Evolutionary conservation across 345 rosid genomes (phyloP).

Genomic region (Streptanthus diversifolius): DNA sequence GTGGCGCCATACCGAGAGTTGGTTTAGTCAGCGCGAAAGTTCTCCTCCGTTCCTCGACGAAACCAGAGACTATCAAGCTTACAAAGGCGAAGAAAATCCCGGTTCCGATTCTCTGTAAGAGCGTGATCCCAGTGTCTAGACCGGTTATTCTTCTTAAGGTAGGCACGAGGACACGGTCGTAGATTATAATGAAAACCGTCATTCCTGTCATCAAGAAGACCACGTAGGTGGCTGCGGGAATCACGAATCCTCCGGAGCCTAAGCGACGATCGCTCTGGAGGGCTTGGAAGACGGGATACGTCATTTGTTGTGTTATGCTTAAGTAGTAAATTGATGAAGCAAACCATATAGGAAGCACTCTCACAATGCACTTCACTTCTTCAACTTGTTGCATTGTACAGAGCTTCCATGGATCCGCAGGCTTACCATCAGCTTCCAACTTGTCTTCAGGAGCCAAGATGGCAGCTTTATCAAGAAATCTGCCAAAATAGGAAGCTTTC

Average conservation of each 20-base stretch:
- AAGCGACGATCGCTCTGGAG: conserved; percentile 49
- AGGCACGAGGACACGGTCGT: conserved; percentile 50
- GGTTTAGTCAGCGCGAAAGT: conserved; percentile 43
- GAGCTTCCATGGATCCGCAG: conserved; percentile 54
- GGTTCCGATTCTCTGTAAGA: conserved; percentile 44
- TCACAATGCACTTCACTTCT: conserved; percentile 59
- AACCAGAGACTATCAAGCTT: conserved; percentile 40
- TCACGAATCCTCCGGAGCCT: conserved; percentile 41
- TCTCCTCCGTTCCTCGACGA: conserved; percentile 49
- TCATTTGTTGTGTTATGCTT: conserved; percentile 46
- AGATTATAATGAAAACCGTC: conserved; percentile 50
- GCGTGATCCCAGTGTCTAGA: conserved; percentile 42
- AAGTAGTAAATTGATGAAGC: conserved; percentile 42
- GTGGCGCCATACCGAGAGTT: conserved; percentile 40
- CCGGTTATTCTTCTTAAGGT: conserved; percentile 40
- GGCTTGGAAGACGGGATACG: conserved; percentile 60
- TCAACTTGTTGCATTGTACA: conserved; percentile 72
- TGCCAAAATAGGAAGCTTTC: conserved; percentile 17
- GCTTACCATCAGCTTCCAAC: conserved; percentile 45
- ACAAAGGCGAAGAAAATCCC: conserved; percentile 42
- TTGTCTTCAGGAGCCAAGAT: conserved; percentile 39
- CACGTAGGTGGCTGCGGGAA: conserved; percentile 57
- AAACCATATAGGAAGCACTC: conserved; percentile 61
- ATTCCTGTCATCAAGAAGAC: conserved; percentile 54
- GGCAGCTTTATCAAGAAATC: conserved; percentile 61